Evolutionary conservation across 306 rosid genomes (phyloP), one percentile per base, ranked within the genome.

Genomic region (Rosa chinensis): DNA sequence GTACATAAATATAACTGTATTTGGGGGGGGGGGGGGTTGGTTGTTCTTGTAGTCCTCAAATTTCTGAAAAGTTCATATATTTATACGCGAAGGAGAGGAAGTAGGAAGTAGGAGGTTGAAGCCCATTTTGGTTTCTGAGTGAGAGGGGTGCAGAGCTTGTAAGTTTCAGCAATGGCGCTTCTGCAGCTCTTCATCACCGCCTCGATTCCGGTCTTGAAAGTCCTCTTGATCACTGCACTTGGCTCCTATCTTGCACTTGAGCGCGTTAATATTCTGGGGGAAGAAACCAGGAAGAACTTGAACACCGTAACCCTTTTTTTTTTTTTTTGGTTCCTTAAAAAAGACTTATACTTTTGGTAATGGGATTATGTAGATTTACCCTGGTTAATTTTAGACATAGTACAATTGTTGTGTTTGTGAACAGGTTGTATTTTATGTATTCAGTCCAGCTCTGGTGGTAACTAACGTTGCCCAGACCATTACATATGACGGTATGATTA

Each of bases 191-290:
- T 91, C 69, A 52, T 89, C 48, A 81, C 83, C 12, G 92, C 92
- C 20, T 77, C 92, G 16, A 77, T 85, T 77, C 91, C 95, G 0
- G 87, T 91, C 3, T 12, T 90, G 73, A 89, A 90, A 82, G 89
- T 88, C 42, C 85, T 90, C 2, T 55, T 91, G 14, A 43, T 91
- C 11, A 87, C 93, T 7, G 87, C 82, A 16, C 83, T 91, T 4
- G 93, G 96, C 42, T 84, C 85, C 0, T 81, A 71, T 35, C 92
- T 91, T 42, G 93, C 96, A 6, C 84, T 88, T 5, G 87, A 89
- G 17, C 70, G 67, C 10, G 78, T 90, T 48, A 25, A 75, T 56
- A 77, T 91, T 45, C 70, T 87, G 58, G 84, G 85, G 23, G 83
- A 66, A 35, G 90, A 85, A 8, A 76, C 93, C 40, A 84, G 84